Base-by-base conservation (phyloP, 2,329 filamentous ascomycete genomes). In the Aspergillus viridinutans region DNA sequence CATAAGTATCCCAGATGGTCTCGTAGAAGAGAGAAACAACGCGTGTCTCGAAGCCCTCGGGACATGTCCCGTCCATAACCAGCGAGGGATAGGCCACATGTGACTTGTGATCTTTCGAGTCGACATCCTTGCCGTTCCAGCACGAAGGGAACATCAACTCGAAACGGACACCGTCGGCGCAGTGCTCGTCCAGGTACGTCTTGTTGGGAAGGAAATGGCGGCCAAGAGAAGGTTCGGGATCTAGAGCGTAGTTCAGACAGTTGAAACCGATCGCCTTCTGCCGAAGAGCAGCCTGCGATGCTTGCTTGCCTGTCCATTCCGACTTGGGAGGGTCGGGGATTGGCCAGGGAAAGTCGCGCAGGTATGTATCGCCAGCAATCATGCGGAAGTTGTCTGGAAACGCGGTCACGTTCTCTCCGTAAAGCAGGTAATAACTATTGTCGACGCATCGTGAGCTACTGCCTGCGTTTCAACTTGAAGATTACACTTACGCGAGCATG, bases 261-360 rank as follows among this genome's bases (percentile, higher is more conserved):
- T 97, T 97, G 83, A 96, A 96, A 3, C 94, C 93, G 28, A 97
- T 67, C 9, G 92, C 90, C 60, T 92, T 91, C 78, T 96, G 89
- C 52, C 77, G 78, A 40, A 97, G 83, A 53, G 86, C 83, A 17
- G 75, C 73, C 77, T 96, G 92, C 10, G 87, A 88, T 67, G 84
- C 82, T 58, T 87, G 83, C 4, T 85, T 77, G 1, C 72, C 75
- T 4, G 74, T 69, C 92, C 92, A 97, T 25, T 74, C 61, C 12
- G 90, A 91, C 75, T 91, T 90, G 25, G 84, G 82, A 42, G 84
- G 79, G 64, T 85, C 84, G 2, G 87, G 87, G 61, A 90, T 82
- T 0, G 87, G 84, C 55, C 86, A 81, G 10, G 83, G 84, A 75
- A 90, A 95, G 67, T 85, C 85, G 59, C 90, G 87, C 63, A 85